A percentile compares a stretch with the other conserved stretches of the same genome.
Conservation (phyloP, 2,329 filamentous ascomycete species). For the Talaromyces sp. region DNA sequence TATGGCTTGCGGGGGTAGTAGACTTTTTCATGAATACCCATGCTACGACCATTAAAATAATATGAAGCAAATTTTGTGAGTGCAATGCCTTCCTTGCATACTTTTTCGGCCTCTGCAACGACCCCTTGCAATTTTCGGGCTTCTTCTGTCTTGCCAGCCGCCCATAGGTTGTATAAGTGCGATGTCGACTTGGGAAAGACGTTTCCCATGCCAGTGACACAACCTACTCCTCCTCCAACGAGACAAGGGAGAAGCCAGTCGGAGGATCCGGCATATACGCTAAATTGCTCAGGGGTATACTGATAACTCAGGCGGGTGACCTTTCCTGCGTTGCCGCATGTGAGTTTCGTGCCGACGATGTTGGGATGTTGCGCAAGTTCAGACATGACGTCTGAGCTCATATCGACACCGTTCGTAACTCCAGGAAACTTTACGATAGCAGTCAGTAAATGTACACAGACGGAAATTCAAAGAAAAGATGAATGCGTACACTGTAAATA, state of each 20-base stretch:
- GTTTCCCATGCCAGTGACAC: slow-evolving; percentile 77
- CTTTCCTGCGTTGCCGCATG: slow-evolving; percentile 49
- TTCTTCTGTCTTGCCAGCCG: slow-evolving; percentile 66
- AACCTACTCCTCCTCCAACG: slow-evolving; percentile 68
- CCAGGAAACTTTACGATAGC: slow-evolving; percentile 47
- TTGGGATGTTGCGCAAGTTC: slow-evolving; percentile 49
- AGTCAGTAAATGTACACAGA: not conserved
- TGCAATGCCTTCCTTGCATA: slow-evolving; percentile 49
- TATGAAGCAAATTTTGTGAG: slow-evolving; percentile 48
- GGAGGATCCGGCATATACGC: slow-evolving; percentile 77
- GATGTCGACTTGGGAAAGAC: slow-evolving; percentile 75
- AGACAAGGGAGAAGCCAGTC: slow-evolving; percentile 77
- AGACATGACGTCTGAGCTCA: slow-evolving; percentile 57
- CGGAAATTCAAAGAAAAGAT: not conserved
- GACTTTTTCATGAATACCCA: slow-evolving; percentile 37
- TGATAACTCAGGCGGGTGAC: slow-evolving; percentile 28
- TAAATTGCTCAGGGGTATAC: slow-evolving; percentile 51
- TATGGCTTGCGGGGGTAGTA: slow-evolving; percentile 48
- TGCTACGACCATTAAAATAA: slow-evolving; percentile 39
- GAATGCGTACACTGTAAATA: slow-evolving; percentile 51
- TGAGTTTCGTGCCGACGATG: slow-evolving; percentile 57
- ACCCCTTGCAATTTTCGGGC: slow-evolving; percentile 57
- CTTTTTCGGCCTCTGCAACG: slow-evolving; percentile 49
- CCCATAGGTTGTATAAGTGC: slow-evolving; percentile 68
- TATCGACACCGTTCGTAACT: slow-evolving; percentile 60